phyloP scores from a whole-genome alignment of 345 rosid genomes.

The Corymbia maculata region DNA sequence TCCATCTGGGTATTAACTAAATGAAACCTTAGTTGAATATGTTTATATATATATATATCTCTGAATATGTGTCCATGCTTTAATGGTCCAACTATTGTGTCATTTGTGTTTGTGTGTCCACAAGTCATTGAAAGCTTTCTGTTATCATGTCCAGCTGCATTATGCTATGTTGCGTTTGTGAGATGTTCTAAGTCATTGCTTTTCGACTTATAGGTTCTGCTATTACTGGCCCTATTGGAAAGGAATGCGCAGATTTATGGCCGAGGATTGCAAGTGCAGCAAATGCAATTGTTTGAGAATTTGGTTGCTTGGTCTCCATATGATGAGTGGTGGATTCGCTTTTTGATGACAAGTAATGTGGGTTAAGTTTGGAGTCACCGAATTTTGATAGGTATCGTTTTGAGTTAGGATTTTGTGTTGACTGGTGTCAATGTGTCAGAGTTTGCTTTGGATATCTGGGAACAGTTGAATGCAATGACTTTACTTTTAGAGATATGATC shows the following conservation, averaged over 20 bases:
- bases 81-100: background rate
- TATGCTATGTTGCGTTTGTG: background rate
- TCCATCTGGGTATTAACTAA: background rate
- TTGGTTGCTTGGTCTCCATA: background rate
- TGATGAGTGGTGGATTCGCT: background rate
- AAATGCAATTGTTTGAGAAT: slow-evolving; percentile 6
- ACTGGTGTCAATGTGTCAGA: background rate
- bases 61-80: background rate
- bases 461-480: background rate
- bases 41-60: background rate
- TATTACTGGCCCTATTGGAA: slow-evolving; percentile 76
- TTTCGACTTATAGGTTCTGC: slow-evolving; percentile 46
- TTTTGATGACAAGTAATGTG: background rate
- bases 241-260: slow-evolving; percentile 83
- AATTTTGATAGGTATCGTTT: background rate
- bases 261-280: slow-evolving; percentile 42
- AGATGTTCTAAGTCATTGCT: background rate
- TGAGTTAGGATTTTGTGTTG: background rate
- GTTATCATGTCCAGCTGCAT: background rate
- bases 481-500: background rate
- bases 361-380: background rate
- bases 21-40: background rate
- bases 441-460: background rate
- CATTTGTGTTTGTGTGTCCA: background rate
- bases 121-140: background rate